phyloP scores from a whole-genome alignment of 805 yeast species.

The Suhomyces faveliae region DNA sequence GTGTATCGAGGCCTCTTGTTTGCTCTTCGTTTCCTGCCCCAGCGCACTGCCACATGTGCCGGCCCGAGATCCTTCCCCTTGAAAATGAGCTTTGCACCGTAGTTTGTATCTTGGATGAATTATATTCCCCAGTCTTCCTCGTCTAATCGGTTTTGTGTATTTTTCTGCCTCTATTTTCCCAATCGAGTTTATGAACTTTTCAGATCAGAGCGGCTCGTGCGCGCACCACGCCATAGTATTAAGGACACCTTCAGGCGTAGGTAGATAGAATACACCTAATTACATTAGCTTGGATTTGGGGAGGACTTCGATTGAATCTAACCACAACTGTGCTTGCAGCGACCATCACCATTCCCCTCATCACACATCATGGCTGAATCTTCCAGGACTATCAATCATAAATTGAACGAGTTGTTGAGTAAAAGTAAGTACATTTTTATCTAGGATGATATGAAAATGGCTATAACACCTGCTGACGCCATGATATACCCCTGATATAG shows the following conservation, averaged over 20 bases:
- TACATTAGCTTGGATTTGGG: not conserved
- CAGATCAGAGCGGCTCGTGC: constrained; percentile 2
- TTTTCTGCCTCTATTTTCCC: not conserved
- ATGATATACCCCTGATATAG: no score
- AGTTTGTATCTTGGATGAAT: not conserved
- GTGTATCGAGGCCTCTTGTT: no score
- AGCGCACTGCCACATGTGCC: no score
- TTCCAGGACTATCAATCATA: constrained; percentile 43
- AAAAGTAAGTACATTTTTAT: constrained; percentile 24
- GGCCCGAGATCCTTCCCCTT: not conserved
- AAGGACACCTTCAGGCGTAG: not conserved
- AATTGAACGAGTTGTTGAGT: constrained; percentile 42
- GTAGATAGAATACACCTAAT: not conserved
- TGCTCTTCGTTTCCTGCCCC: no score
- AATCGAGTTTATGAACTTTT: constrained; percentile 1
- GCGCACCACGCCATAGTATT: constrained; percentile 1
- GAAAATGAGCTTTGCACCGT: not conserved
- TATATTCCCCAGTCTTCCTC: not conserved
- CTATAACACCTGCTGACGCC: not conserved
- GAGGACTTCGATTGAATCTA: not conserved
- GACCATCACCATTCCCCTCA: not conserved
- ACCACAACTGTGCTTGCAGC: not conserved
- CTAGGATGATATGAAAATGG: not conserved
- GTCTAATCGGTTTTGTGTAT: not conserved
- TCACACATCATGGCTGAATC: constrained; percentile 32